These are phyloP conservation scores for Infundibulicybe gibba DNA, from an alignment of 768 basidiomycete species.

Conservation along the genomic window DNA sequence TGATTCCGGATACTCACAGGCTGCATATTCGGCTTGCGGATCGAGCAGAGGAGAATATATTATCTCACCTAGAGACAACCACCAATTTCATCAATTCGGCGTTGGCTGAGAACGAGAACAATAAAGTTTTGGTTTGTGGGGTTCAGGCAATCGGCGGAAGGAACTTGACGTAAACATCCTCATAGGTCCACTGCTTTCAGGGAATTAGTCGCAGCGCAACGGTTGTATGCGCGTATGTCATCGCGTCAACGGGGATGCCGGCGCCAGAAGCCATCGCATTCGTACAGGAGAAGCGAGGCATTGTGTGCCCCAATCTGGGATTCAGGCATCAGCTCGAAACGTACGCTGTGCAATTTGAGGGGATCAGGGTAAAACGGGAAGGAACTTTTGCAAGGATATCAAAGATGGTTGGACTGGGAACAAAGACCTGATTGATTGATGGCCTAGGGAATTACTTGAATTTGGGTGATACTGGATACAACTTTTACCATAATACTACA, in stretches of 20 bases:
- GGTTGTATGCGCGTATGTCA: slow-evolving; percentile 70
- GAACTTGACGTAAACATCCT: neutral
- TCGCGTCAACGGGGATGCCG: slow-evolving; percentile 50
- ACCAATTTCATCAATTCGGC: slow-evolving; percentile 32
- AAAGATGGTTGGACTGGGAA: slow-evolving; percentile 6
- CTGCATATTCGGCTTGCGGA: slow-evolving; percentile 47
- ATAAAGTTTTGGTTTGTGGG: slow-evolving; percentile 33
- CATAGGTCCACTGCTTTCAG: slow-evolving; percentile 72
- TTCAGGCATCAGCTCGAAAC: slow-evolving; percentile 56
- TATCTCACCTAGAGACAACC: slow-evolving; percentile 28
- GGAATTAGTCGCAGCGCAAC: slow-evolving; percentile 77
- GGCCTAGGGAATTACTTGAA: slow-evolving; percentile 4
- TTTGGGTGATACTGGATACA: neutral
- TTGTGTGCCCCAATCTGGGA: slow-evolving; percentile 64
- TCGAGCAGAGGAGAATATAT: slow-evolving; percentile 22
- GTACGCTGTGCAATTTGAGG: slow-evolving; percentile 26
- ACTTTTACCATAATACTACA: slow-evolving; percentile 26
- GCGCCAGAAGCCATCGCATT: slow-evolving; percentile 51
- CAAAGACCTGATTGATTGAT: slow-evolving; percentile 1
- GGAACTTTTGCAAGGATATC: slow-evolving; percentile 4
- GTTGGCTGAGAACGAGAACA: slow-evolving; percentile 26
- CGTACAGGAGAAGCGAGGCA: slow-evolving; percentile 51
- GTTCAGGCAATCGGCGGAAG: neutral
- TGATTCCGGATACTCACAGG: slow-evolving; percentile 33
- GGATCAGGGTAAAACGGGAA: slow-evolving; percentile 6